Conservation (phyloP, 2,329 filamentous ascomycete genomes). For the Calonectria pauciramosa region DNA sequence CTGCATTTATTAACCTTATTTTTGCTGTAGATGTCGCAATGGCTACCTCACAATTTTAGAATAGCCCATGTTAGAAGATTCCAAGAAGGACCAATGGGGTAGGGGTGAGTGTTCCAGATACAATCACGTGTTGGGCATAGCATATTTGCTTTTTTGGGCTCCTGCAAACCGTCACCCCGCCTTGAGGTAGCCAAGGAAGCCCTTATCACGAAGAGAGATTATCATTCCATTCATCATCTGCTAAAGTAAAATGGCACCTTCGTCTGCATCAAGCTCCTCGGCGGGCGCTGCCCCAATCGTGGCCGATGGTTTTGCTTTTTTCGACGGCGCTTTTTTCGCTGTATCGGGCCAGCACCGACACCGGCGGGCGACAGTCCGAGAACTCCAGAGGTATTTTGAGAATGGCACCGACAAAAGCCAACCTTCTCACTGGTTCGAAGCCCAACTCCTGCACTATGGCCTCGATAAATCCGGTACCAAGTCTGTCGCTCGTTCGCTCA, state of each 20-base stretch:
- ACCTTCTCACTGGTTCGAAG: slow-evolving; percentile 72
- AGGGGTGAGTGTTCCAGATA: not conserved
- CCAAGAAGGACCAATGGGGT: not conserved
- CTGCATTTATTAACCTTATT: not conserved
- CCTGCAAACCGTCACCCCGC: not conserved
- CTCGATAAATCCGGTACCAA: slow-evolving; percentile 70
- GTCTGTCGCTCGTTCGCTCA: slow-evolving; percentile 68
- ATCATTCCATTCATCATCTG: not conserved
- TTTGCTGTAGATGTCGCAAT: not conserved
- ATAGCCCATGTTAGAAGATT: not conserved
- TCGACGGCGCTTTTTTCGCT: slow-evolving; percentile 58
- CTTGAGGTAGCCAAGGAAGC: not conserved
- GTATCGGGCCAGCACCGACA: slow-evolving; percentile 60
- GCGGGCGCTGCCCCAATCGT: slow-evolving; percentile 29
- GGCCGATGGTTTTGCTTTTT: slow-evolving; percentile 57
- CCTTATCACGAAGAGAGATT: not conserved
- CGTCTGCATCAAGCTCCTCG: slow-evolving; percentile 14
- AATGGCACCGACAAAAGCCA: slow-evolving; percentile 59
- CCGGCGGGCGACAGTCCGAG: slow-evolving; percentile 57
- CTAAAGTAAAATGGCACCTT: not conserved
- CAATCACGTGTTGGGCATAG: not conserved
- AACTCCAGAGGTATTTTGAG: slow-evolving; percentile 62
- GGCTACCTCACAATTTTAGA: not conserved
- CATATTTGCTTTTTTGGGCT: not conserved
- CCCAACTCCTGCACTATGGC: slow-evolving; percentile 74